These are phyloP conservation scores for Ustilago trichophora DNA, from an alignment of 1,284 basidiomycete genomes.

Conservation along the genomic window DNA sequence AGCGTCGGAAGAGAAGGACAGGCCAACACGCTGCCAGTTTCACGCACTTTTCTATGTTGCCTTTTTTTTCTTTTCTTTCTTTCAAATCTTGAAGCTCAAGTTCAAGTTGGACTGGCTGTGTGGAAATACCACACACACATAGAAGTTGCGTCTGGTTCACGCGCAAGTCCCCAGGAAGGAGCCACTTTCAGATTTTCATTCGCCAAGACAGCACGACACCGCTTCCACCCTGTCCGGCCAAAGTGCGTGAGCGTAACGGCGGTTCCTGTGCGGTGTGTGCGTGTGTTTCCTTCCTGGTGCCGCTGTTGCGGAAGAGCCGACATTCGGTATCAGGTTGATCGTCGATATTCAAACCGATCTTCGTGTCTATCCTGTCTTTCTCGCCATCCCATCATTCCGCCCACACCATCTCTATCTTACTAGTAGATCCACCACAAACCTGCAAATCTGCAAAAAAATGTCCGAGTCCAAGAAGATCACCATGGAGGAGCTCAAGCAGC, in stretches of 20 bases:
- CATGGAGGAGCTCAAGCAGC: slow-evolving; percentile 61
- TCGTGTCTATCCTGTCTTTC: too few relatives aligned
- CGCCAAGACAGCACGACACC: neutral
- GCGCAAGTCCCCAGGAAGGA: neutral
- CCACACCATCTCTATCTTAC: too few relatives aligned
- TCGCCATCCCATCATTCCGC: too few relatives aligned
- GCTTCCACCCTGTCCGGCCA: too few relatives aligned
- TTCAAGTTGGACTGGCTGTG: too few relatives aligned
- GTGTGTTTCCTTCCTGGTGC: neutral
- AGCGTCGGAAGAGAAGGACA: slow-evolving; percentile 7
- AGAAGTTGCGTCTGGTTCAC: slow-evolving; percentile 4
- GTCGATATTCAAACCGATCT: too few relatives aligned
- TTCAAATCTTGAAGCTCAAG: neutral
- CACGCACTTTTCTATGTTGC: slow-evolving; percentile 4
- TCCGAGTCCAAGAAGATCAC: slow-evolving; percentile 57
- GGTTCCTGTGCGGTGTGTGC: neutral
- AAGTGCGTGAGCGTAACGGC: slow-evolving; percentile 7
- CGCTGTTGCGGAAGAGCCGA: slow-evolving; percentile 3
- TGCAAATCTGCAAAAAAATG: slow-evolving; percentile 18
- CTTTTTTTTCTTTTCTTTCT: neutral
- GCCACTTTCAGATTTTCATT: neutral
- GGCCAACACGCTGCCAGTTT: neutral
- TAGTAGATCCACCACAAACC: neutral
- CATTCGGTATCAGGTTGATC: too few relatives aligned
- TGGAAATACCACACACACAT: neutral